phyloP scores from a whole-genome alignment of 1,139 yeast genomes.

The Magnusiomyces paraingens region DNA sequence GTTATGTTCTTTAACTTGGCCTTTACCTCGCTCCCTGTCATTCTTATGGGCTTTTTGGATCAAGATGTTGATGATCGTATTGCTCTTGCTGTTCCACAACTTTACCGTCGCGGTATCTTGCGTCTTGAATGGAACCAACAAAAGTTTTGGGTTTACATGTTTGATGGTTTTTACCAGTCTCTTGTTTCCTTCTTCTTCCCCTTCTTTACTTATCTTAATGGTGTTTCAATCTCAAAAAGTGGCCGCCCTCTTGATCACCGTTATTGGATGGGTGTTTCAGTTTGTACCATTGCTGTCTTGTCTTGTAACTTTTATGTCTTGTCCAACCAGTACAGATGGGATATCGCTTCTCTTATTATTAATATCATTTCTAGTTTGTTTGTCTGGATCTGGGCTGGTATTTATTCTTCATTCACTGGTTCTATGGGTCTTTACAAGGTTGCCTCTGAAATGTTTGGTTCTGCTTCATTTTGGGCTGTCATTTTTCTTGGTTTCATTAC shows the following conservation, averaged over 20 bases:
- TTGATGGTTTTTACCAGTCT: constrained; percentile 87
- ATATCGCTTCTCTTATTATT: constrained; percentile 71
- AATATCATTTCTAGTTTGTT: constrained; percentile 59
- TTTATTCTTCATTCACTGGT: constrained; percentile 63
- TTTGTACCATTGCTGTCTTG: constrained; percentile 71
- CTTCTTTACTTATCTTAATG: constrained; percentile 54
- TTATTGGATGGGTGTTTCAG: constrained; percentile 75
- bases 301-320: constrained; percentile 77
- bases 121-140: constrained; percentile 72
- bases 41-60: constrained; percentile 82
- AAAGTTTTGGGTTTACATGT: constrained; percentile 79
- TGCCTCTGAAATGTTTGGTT: constrained; percentile 67
- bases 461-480: constrained; percentile 76
- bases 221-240: constrained; percentile 50
- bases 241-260: constrained; percentile 77
- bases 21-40: constrained; percentile 89
- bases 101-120: constrained; percentile 78
- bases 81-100: constrained; percentile 81
- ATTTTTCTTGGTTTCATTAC: constrained; percentile 61
- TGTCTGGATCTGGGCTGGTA: constrained; percentile 84
- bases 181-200: constrained; percentile 77
- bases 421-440: constrained; percentile 73
- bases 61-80: constrained; percentile 85
- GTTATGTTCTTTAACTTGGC: constrained; percentile 91
- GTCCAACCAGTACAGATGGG: constrained; percentile 89